Percentiles rank a stretch among this genome's conserved stretches.
These are phyloP conservation scores for Psidium friedrichsthalianum DNA, from an alignment of 345 rosid species.

Conservation along the genomic window DNA sequence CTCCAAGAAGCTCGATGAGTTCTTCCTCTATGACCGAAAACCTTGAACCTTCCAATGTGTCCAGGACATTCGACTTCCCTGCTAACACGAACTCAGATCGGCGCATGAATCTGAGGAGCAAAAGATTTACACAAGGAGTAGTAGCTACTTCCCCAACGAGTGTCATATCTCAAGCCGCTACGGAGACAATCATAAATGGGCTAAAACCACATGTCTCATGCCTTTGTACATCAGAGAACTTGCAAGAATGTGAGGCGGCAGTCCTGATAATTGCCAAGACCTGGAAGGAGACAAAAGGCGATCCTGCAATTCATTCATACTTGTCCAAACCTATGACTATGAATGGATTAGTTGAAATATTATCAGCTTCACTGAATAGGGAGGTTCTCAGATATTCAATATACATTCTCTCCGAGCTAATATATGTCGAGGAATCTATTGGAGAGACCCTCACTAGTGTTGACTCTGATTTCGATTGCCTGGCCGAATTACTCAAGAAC, in stretches of 20 bases:
- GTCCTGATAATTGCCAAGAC: conserved; percentile 32
- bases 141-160: conserved; percentile 45
- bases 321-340: conserved; percentile 33
- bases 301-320: conserved; percentile 39
- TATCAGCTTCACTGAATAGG: conserved; percentile 45
- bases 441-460: conserved; percentile 43
- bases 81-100: conserved; percentile 5
- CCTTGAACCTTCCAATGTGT: conserved; percentile 6
- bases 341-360: conserved; percentile 46
- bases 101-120: conserved; percentile 14
- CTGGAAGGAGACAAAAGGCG: conserved; percentile 51
- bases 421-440: conserved; percentile 26
- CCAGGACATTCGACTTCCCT: conserved; percentile 6
- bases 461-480: conserved; percentile 51
- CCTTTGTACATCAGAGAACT: conserved; percentile 49
- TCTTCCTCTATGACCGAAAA: conserved; percentile 18
- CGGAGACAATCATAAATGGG: conserved; percentile 34
- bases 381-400: conserved; percentile 36
- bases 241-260: conserved; percentile 52
- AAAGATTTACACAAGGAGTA: conserved; percentile 16
- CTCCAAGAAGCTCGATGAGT: conserved; percentile 29
- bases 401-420: conserved; percentile 42
- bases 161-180: conserved; percentile 47
- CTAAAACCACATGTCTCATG: conserved; percentile 38
- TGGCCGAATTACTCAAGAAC: conserved; percentile 45